Evolutionary conservation across 2,329 filamentous ascomycete genomes (phyloP), one percentile per base, ranked within the genome.

Genomic region (Apiospora hydei): DNA sequence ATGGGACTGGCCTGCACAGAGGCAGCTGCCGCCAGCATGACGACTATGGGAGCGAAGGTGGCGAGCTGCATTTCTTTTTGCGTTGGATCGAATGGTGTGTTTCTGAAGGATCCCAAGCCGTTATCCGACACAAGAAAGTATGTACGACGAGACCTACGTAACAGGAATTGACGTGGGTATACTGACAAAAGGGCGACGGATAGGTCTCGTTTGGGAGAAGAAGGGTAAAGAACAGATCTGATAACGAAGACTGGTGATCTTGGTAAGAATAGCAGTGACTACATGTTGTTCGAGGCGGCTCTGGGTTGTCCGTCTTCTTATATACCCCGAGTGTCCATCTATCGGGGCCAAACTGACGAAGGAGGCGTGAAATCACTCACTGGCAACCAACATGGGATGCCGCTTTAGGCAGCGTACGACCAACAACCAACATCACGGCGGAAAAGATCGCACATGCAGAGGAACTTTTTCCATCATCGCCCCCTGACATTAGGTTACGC

Each of bases 1-100:
- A 72, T 30, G 14, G 67, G 71, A 26, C 43, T 34, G 51, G 71
- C 67, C 43, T 69, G 67, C 13, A 71, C 53, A 44, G 70, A 46
- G 24, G 70, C 70, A 11, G 67, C 67, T 16, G 64, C 38, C 13
- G 38, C 53, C 24, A 51, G n/a, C 38, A 73, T 44, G 24, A 69
- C 26, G 44, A 67, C n/a, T 7, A 44, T 53, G 18, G 70, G 51
- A 18, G 69, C 41, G 13, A 71, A 49, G 41, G 41, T 69, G n/a
- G 61, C 24, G 43, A 69, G 34, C 11, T 67, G 71, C 71, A 71
- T 71, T 71, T 21, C 34, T 5, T 38, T 4, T 4, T 26, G 41
- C 30, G 46, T n/a, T 49, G 21, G 21, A 3, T 10, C 30, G 30
- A 24, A 34, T n/a, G 16, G 30, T 57, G 30, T 3, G 13, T 24